Base-by-base conservation (phyloP, 805 yeast genomes). In the Schwanniomyces pseudopolymorphus region DNA sequence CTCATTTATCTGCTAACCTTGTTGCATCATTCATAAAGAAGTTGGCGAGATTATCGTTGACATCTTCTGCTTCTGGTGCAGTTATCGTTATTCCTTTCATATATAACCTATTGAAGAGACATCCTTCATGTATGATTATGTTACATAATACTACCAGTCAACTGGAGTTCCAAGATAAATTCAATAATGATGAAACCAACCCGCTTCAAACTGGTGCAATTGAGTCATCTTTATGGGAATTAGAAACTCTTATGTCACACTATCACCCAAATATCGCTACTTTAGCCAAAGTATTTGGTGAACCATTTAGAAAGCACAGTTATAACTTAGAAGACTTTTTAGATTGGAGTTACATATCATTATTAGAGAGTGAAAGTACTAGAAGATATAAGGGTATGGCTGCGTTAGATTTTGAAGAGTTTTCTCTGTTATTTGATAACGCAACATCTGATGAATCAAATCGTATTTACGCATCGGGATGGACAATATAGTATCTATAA, bases 261-360 rank as follows among this genome's bases (percentile, higher is more conserved):
- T 92, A 90, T 61, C 98, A 94, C 68, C 97, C 98, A 13, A 94
- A 94, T 58, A 89, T 94, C 10, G 92, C 97, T 1, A 86, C 97
- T 0, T 73, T 94, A 56, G 97, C 97, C 14, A 85, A 83, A 61
- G 87, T 94, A 25, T 87, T 88, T 60, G 77, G 83, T 16, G 97
- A 94, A 66, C 97, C 97, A 3, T 92, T 90, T 70, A 80, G 84
- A 60, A 94, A 94, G 63, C 83, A 86, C 46, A 80, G 80, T 56
- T 94, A 94, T 64, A 87, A 87, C 63, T 74, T 94, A 75, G 99
- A 94, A 63, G 98, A 94, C 62, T 94, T 94, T 72, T 68, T 94
- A 57, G 96, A 91, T 64, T 92, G 96, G 89, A 83, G 85, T 47
- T 94, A 91, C 61, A 72, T 77, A 28, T 71, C 86, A 56, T 63